phyloP scores from a whole-genome alignment of 2,329 filamentous ascomycete genomes.

The Dactylella cylindrospora region DNA sequence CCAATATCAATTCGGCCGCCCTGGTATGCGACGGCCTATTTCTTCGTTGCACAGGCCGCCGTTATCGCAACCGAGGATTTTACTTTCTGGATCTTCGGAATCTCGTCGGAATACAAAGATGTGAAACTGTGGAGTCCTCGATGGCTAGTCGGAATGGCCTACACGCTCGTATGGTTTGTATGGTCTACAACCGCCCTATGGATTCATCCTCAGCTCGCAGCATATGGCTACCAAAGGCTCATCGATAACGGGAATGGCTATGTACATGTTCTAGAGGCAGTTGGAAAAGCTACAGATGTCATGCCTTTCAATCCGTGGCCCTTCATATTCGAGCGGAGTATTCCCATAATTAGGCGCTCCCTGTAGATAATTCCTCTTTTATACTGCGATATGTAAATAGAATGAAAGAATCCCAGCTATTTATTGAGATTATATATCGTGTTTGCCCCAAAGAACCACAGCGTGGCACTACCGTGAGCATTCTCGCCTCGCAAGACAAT shows the following conservation, averaged over 20 bases:
- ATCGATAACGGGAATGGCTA: constrained; percentile 9
- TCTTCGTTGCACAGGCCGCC: constrained; percentile 12
- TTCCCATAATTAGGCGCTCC: not conserved
- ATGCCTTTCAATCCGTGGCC: constrained; percentile 34
- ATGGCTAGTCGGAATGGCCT: constrained; percentile 5
- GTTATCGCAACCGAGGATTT: constrained; percentile 28
- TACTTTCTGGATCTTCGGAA: constrained; percentile 3
- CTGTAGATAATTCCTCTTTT: no score
- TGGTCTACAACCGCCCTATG: constrained; percentile 21
- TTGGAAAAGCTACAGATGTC: not conserved
- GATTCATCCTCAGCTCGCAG: constrained; percentile 14
- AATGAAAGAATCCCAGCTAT: no score
- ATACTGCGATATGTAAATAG: no score
- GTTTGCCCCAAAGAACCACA: no score
- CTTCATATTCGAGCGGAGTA: not conserved
- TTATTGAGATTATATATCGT: no score
- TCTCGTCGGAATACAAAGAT: not conserved
- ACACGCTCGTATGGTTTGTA: constrained; percentile 19
- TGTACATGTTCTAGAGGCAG: constrained; percentile 22
- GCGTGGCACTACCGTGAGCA: no score
- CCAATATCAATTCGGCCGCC: constrained; percentile 1
- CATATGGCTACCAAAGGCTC: constrained; percentile 20
- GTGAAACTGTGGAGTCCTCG: not conserved
- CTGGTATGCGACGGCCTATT: constrained; percentile 15
- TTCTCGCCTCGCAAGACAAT: no score